Evolutionary conservation across 371 early-diverging fungal genomes (phyloP), one percentile per base, ranked within the genome.

Genomic region (Syncephalastrum contaminatum): DNA sequence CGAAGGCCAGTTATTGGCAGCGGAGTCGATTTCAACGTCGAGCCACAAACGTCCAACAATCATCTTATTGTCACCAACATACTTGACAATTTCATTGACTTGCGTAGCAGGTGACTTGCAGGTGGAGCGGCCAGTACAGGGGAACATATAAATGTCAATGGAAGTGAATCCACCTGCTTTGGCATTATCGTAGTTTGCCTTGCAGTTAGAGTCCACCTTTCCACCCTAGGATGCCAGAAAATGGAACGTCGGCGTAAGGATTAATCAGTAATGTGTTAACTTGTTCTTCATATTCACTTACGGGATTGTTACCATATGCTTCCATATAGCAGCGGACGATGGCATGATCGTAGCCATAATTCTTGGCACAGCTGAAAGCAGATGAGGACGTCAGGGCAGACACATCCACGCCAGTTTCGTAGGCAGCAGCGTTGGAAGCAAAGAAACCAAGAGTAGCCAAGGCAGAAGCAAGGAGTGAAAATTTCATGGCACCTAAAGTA

Each of bases 1-100:
- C 15, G 54, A 54, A 12, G 66, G 66, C 66, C 66, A 65, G 55
- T 65, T 65, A 42, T 65, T 65, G 27, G 66, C 49, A 41, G 41
- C 15, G 1, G 61, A 25, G 44, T 65, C 66, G 15, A 60, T 44
- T 46, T 65, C 66, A 24, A 65, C 66, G 39, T 65, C 66, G 15
- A 65, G 49, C 66, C 66, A 65, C 15, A 65, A 24, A 12, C 42
- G 16, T 21, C 59, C 64, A 40, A 64, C 56, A 8, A 15, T 58
- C 64, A 64, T 64, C 27, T 53, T 51, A 43, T 55, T 50, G n/a
- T 48, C 25, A 22, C 54, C 56, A 15, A 64, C 54, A 19, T 55
- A 55, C 15, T 27, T 30, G 19, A 59, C 43, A 20, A 59, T 46
- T 19, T 64, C 64, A 12, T 58, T 36, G 8, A 59, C 55, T 44